A percentile compares a stretch with the other conserved stretches of the same genome.
These are phyloP conservation scores for Onygenales sp. DNA, from an alignment of 2,329 filamentous ascomycete species.

Conservation along the genomic window DNA sequence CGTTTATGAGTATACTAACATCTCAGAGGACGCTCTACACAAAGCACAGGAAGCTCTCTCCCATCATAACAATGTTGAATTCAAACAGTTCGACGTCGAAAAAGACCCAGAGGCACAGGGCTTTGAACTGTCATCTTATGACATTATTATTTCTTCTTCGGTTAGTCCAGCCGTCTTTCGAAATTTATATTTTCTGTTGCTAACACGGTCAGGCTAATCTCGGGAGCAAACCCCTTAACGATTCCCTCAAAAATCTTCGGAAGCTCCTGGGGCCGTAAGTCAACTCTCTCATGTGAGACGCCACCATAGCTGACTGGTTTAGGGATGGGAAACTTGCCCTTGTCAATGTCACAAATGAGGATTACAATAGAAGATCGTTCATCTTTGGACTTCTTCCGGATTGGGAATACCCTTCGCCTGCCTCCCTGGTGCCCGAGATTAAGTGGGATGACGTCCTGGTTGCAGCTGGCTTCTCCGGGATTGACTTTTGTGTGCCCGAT, in stretches of 20 bases:
- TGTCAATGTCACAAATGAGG: constrained; percentile 4
- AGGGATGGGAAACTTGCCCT: constrained; percentile 9
- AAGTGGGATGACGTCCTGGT: constrained; percentile 18
- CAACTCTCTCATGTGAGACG: neutral
- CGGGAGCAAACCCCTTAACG: neutral
- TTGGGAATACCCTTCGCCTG: constrained; percentile 12
- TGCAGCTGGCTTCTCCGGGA: constrained; percentile 16
- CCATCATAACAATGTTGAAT: neutral
- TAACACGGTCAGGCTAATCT: neutral
- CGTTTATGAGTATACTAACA: constrained; percentile 10
- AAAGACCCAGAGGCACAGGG: constrained; percentile 2
- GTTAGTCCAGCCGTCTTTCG: neutral
- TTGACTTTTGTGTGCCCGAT: constrained; percentile 8
- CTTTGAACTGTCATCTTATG: neutral
- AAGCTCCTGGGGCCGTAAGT: constrained; percentile 10
- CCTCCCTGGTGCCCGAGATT: constrained; percentile 7
- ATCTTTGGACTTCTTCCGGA: constrained; percentile 20
- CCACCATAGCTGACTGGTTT: neutral
- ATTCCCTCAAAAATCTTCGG: neutral
- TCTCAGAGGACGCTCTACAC: constrained; percentile 9
- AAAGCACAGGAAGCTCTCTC: constrained; percentile 3
- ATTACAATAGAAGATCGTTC: constrained; percentile 8
- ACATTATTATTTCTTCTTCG: neutral
- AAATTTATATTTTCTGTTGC: neutral
- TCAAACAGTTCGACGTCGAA: constrained; percentile 8